Percentiles rank a stretch among this genome's conserved stretches.
phyloP scores from a whole-genome alignment of 192 early-diverging fungal genomes.

The Coemansia nantahalensis region DNA sequence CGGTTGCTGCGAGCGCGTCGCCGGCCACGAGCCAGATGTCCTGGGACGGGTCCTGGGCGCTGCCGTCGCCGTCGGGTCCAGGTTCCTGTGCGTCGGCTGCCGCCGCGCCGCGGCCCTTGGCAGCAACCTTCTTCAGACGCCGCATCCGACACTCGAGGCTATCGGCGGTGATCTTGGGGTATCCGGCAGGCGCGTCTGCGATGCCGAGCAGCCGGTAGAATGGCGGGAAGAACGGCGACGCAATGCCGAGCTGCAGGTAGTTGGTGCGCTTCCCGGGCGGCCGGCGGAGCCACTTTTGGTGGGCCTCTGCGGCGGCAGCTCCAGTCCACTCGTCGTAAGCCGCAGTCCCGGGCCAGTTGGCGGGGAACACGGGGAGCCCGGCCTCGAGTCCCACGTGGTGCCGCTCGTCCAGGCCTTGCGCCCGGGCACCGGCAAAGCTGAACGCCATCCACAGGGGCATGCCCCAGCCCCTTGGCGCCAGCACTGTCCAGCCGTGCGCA shows the following conservation, averaged over 20 bases:
- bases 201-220: constrained; percentile 56
- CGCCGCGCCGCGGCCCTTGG: constrained; percentile 2
- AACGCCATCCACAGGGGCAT: constrained; percentile 87
- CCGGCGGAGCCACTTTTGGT: constrained; percentile 59
- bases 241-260: constrained; percentile 66
- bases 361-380: constrained; percentile 73
- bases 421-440: constrained; percentile 82
- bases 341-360: constrained; percentile 75
- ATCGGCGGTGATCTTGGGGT: constrained; percentile 17
- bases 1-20: constrained; percentile 11
- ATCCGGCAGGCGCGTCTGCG: constrained; percentile 5
- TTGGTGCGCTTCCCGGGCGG: constrained; percentile 83
- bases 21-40: constrained; percentile 39
- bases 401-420: constrained; percentile 73
- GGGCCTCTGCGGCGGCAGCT: constrained; percentile 33
- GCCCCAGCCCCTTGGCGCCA: constrained; percentile 80
- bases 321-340: constrained; percentile 60
- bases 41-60: neutral
- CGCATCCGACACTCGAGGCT: constrained; percentile 38
- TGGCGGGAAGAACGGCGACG: constrained; percentile 67
- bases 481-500: constrained; percentile 75
- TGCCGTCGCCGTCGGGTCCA: neutral
- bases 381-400: constrained; percentile 73
- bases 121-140: constrained; percentile 24
- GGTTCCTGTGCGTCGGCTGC: neutral